These are phyloP conservation scores for Euphorbia pulcherrima DNA, from an alignment of 345 rosid genomes.

Conservation along the genomic window DNA sequence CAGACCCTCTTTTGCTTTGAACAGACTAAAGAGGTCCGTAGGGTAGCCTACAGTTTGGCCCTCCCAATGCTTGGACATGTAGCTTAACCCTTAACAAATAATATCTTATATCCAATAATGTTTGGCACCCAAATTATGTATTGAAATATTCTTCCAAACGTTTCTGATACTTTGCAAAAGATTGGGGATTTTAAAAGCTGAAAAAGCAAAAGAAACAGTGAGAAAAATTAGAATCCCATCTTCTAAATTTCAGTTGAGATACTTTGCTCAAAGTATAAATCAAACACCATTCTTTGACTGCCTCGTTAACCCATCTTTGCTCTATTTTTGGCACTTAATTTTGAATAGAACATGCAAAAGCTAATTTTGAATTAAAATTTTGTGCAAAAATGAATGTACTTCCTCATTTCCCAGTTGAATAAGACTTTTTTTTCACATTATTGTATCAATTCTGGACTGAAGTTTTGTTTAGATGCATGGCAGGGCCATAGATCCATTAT, in stretches of 20 bases:
- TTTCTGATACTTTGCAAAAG: background rate
- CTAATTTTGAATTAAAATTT: background rate
- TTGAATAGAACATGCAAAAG: background rate
- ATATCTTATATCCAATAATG: background rate
- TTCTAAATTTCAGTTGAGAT: constrained; percentile 15
- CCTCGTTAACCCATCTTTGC: constrained; percentile 12
- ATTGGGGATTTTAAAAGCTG: constrained; percentile 30
- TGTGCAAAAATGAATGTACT: background rate
- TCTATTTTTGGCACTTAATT: constrained; percentile 9
- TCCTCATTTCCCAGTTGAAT: background rate
- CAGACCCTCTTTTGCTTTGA: background rate
- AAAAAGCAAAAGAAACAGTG: constrained; percentile 31
- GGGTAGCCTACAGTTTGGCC: background rate
- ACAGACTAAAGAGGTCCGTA: background rate
- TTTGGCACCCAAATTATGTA: background rate
- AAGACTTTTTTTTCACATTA: background rate
- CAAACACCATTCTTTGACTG: constrained; percentile 41
- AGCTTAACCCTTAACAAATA: background rate
- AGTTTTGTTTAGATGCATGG: too few relatives aligned
- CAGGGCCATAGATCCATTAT: background rate
- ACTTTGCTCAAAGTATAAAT: constrained; percentile 39
- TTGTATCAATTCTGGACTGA: background rate
- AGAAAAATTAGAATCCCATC: constrained; percentile 15
- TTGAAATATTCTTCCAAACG: background rate
- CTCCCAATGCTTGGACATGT: background rate